phyloP scores from a whole-genome alignment of 345 rosid species.

The Arabis alpina region DNA sequence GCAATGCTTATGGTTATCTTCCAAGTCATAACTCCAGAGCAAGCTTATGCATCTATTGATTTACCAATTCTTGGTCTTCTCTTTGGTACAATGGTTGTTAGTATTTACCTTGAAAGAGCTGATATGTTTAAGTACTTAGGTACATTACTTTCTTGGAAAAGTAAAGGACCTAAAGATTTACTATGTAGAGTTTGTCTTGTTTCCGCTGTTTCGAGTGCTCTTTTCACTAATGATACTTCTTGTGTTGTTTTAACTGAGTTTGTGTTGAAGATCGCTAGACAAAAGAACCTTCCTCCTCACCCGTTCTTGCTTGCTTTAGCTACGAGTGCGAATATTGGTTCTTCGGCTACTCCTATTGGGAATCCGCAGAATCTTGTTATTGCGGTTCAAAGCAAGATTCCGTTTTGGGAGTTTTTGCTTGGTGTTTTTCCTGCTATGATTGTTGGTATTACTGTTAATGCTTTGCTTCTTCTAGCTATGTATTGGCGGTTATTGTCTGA shows the following conservation, averaged over 20 bases:
- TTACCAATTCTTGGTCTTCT: slow-evolving; percentile 86
- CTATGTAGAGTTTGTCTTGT: slow-evolving; percentile 67
- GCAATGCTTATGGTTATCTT: slow-evolving; percentile 90
- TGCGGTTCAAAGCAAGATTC: slow-evolving; percentile 67
- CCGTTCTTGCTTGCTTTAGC: slow-evolving; percentile 85
- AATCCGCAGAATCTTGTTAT: slow-evolving; percentile 89
- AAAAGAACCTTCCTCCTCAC: slow-evolving; percentile 77
- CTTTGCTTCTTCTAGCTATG: slow-evolving; percentile 59
- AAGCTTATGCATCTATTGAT: slow-evolving; percentile 82
- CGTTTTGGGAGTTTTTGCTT: slow-evolving; percentile 61
- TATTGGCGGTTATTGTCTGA: slow-evolving; percentile 67
- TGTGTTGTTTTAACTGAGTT: slow-evolving; percentile 87
- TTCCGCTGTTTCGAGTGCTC: slow-evolving; percentile 78
- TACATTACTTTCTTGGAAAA: slow-evolving; percentile 68
- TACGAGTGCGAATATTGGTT: slow-evolving; percentile 85
- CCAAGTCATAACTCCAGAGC: slow-evolving; percentile 65
- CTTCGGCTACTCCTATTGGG: slow-evolving; percentile 87
- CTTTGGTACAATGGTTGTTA: slow-evolving; percentile 88
- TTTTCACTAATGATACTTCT: slow-evolving; percentile 84
- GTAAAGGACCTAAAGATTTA: slow-evolving; percentile 76
- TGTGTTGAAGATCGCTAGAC: slow-evolving; percentile 77
- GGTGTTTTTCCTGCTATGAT: slow-evolving; percentile 78
- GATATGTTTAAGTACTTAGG: slow-evolving; percentile 83
- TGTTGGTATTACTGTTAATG: slow-evolving; percentile 64
- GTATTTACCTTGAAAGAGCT: slow-evolving; percentile 80